Conservation (phyloP, 257 asterid species). For the Gardenia jasminoides region DNA sequence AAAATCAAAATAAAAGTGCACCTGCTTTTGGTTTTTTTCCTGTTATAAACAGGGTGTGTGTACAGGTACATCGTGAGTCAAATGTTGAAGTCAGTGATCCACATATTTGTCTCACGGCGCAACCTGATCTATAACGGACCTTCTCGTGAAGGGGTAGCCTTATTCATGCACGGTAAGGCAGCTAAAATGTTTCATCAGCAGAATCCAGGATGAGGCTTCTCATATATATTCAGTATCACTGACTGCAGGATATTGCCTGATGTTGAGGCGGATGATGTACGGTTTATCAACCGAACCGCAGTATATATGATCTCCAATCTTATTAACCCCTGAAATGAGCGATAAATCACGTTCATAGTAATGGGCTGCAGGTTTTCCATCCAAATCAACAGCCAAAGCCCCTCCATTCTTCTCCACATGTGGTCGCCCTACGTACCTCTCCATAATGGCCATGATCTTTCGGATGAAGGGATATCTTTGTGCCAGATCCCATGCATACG, state of each 20-base stretch:
- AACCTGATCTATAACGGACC: too few species aligned
- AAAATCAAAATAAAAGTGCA: too few species aligned
- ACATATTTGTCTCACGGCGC: too few species aligned
- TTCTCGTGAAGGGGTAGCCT: too few species aligned
- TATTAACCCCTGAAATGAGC: constrained; percentile 38
- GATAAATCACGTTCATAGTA: constrained; percentile 38
- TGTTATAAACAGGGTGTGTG: too few species aligned
- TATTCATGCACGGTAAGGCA: too few species aligned
- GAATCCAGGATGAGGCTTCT: too few species aligned
- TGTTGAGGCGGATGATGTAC: constrained; percentile 60
- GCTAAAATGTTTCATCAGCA: too few species aligned
- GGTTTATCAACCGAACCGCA: constrained; percentile 44
- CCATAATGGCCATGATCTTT: constrained; percentile 45
- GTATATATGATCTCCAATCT: constrained; percentile 63
- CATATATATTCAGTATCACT: background rate
- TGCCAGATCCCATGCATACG: constrained; percentile 26
- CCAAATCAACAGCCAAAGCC: constrained; percentile 57
- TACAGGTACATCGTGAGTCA: too few species aligned
- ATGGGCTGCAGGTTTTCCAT: constrained; percentile 62
- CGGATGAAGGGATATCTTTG: constrained; percentile 50
- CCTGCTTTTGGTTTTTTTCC: too few species aligned
- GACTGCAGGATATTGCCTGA: constrained; percentile 46
- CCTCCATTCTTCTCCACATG: constrained; percentile 51
- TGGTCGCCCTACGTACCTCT: constrained; percentile 31
- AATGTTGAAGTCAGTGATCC: too few species aligned